Base-by-base conservation (phyloP, 1,284 basidiomycete species). In the Tranzscheliella williamsii region DNA sequence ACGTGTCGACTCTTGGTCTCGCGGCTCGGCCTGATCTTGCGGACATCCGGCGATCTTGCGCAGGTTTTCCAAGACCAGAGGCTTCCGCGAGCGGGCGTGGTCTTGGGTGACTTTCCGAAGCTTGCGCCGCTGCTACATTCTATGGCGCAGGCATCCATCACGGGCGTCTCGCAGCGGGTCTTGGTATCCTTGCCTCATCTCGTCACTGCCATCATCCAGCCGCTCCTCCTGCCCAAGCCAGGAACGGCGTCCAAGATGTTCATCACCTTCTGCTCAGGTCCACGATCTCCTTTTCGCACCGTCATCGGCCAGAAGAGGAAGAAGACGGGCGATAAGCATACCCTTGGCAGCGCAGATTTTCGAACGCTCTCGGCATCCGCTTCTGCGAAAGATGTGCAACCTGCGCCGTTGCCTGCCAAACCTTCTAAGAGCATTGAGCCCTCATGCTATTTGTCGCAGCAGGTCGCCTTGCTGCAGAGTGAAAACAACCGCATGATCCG, bases 101-200 rank as follows among this genome's bases (percentile, higher is more conserved):
- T 36, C 33, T 23, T 57, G 8, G 54, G 50, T 2, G 54, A 57
- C 5, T 30, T 46, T 2, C 39, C 54, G 3, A 39, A 26, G 13
- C 54, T 57, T 5, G 37, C 48, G 4, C 44, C 48, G 2, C 32
- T 57, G 5, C 17, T 57, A n/a, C 54, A 46, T 27, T 37, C 51
- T 7, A 40, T 51, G 8, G 44, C 54, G 5, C 48, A 57, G 29
- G 47, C 48, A 20, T 39, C 54, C 1, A 34, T 57, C 5, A 43
- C 45, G 6, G 48, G 48, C 0, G 43, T 57, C 0, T 47, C 48
- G 15, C 54, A 47, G 16, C 46, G 38, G 1, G 48, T 57, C 8
- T 17, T 37, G 16, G n/a, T 29, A 9, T n/a, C 27, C 27, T 29
- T 29, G n/a, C 27, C 37, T 57, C 13, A 39, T 23, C n/a, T 11